These are phyloP conservation scores for Aureobasidium mangrovei DNA, from an alignment of 2,329 filamentous ascomycete genomes.

Conservation along the genomic window DNA sequence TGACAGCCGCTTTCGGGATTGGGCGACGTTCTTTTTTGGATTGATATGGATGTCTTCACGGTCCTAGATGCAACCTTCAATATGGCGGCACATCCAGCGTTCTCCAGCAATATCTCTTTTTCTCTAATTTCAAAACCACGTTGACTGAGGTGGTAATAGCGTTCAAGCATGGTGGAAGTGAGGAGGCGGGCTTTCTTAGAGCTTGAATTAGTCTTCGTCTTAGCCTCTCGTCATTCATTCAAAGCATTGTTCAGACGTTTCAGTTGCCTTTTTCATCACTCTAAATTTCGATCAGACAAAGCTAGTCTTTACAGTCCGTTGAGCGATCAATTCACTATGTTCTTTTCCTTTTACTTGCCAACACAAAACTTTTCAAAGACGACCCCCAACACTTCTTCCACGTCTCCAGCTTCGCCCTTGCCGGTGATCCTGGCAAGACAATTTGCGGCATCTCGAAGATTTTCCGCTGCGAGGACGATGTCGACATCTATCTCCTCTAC, in stretches of 20 bases:
- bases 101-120: no score
- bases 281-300: not conserved
- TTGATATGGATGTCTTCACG: not conserved
- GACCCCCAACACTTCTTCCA: conserved; percentile 91
- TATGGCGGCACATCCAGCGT: not conserved
- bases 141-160: no score
- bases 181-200: no score
- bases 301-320: not conserved
- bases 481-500: conserved; percentile 50
- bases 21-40: not conserved
- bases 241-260: not conserved
- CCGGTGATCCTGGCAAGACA: conserved; percentile 83
- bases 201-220: no score
- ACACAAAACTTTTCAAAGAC: conserved; percentile 79
- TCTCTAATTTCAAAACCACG: no score
- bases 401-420: conserved; percentile 72
- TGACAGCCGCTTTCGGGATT: not conserved
- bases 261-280: not conserved
- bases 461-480: conserved; percentile 83
- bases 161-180: no score
- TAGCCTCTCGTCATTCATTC: not conserved
- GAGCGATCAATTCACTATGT: not conserved
- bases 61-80: not conserved
- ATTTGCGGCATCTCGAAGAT: conserved; percentile 70
- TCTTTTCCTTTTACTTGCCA: conserved; percentile 26